These are phyloP conservation scores for Ilyonectria sp. DNA, from an alignment of 2,329 filamentous ascomycete genomes.

Conservation along the genomic window DNA sequence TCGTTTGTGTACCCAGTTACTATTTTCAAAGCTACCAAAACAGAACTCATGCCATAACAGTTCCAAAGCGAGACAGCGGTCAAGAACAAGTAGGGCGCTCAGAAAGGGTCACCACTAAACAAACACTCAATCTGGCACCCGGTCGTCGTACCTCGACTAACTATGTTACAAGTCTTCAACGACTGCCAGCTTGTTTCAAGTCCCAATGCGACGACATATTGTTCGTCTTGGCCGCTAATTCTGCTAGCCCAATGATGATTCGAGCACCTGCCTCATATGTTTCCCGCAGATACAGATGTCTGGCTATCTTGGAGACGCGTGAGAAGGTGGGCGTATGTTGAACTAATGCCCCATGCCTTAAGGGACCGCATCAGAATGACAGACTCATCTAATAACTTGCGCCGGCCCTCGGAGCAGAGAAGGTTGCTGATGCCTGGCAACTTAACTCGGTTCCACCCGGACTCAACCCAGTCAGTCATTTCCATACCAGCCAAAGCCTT, in stretches of 20 bases:
- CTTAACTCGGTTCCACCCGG: conserved; percentile 3
- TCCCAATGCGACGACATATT: neutral
- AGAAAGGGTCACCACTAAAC: neutral
- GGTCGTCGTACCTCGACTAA: neutral
- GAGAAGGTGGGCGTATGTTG: conserved; percentile 6
- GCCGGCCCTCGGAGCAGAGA: conserved; percentile 3
- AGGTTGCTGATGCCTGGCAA: conserved; percentile 6
- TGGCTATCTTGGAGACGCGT: conserved; percentile 1
- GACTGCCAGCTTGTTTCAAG: neutral
- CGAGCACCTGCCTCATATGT: neutral
- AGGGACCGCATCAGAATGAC: conserved; percentile 7
- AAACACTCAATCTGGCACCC: neutral
- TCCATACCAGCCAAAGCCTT: conserved; percentile 8
- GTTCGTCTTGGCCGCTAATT: neutral
- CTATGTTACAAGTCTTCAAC: neutral
- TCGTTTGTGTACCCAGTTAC: too few species aligned
- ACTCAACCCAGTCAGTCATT: conserved; percentile 1
- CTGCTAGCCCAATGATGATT: neutral
- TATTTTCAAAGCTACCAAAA: too few species aligned
- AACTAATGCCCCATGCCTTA: conserved; percentile 13
- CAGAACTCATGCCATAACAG: too few species aligned
- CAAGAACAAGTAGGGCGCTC: neutral
- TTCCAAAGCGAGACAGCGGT: too few species aligned
- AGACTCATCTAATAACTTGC: conserved; percentile 8
- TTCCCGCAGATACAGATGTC: neutral